Evolutionary conservation across 345 rosid genomes (phyloP).

Genomic region (Eucalyptus sp.): DNA sequence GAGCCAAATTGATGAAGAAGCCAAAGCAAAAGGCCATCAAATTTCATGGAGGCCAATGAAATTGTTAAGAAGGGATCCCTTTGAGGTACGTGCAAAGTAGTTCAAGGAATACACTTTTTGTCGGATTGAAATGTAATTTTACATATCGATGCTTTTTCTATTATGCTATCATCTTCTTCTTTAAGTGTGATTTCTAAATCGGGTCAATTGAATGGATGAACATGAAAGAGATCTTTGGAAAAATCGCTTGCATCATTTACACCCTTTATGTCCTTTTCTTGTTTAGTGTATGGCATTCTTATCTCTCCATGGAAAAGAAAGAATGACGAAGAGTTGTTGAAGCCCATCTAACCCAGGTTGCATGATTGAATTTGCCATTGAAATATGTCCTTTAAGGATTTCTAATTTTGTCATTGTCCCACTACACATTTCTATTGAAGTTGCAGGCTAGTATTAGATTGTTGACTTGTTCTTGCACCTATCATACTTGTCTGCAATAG

Average conservation of each 20-base stretch:
- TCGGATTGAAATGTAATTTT: background rate
- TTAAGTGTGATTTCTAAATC: background rate
- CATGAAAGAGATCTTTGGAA: background rate
- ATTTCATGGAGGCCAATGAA: background rate
- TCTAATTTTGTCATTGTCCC: background rate
- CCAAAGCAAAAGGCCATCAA: background rate
- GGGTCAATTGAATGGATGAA: background rate
- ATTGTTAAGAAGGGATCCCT: background rate
- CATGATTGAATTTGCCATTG: background rate
- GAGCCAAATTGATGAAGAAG: background rate
- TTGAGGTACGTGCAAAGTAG: background rate
- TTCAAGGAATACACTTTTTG: background rate
- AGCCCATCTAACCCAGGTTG: background rate
- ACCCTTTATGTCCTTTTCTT: background rate
- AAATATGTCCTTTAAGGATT: background rate
- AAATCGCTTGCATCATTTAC: background rate
- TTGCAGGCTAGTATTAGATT: background rate
- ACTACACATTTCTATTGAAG: background rate
- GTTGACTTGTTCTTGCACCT: background rate
- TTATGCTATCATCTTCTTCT: background rate
- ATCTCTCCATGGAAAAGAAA: background rate
- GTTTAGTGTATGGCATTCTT: accelerated
- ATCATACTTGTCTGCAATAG: background rate
- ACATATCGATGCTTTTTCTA: background rate
- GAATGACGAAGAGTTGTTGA: background rate